These are phyloP conservation scores for Lactuca saligna DNA, from an alignment of 129 eudicot species.

Conservation along the genomic window DNA sequence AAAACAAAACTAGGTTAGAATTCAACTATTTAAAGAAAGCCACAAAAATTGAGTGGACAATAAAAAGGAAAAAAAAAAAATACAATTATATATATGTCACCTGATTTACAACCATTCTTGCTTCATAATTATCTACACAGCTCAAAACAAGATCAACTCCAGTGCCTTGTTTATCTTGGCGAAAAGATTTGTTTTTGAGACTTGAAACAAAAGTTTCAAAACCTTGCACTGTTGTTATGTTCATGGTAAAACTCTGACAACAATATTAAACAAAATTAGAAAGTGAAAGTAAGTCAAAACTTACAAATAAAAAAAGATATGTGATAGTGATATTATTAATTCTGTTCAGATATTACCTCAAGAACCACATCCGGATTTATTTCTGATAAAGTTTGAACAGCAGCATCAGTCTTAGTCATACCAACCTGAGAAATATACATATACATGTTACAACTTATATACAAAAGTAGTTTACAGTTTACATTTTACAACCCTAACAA, in stretches of 20 bases:
- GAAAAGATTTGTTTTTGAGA: slow-evolving; percentile 63
- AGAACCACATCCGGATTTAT: slow-evolving; percentile 98
- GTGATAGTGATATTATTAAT: not conserved
- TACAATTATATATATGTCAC: slow-evolving; percentile 28
- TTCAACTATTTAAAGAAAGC: not conserved
- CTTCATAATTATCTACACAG: slow-evolving; percentile 98
- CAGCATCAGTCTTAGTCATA: slow-evolving; percentile 99
- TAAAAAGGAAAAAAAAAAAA: not conserved
- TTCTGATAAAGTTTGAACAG: slow-evolving; percentile 91
- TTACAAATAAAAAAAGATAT: not conserved
- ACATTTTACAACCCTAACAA: not conserved
- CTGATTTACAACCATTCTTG: slow-evolving; percentile 99
- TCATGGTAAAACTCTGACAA: slow-evolving; percentile 85
- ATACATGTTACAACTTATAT: not conserved
- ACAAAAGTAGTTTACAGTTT: not conserved
- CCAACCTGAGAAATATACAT: slow-evolving; percentile 51
- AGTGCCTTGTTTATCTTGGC: slow-evolving; percentile 62
- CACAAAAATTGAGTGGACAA: not conserved
- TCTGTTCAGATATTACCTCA: slow-evolving; percentile 51
- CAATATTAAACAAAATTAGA: slow-evolving; percentile 16
- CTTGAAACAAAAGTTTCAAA: slow-evolving; percentile 89
- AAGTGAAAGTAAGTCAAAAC: not conserved
- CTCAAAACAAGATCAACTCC: slow-evolving; percentile 97
- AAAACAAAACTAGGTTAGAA: slow-evolving; percentile 1
- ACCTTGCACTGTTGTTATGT: slow-evolving; percentile 94